These are phyloP conservation scores for Parachaetomium inaequale DNA, from an alignment of 495 filamentous ascomycete species.

Conservation along the genomic window DNA sequence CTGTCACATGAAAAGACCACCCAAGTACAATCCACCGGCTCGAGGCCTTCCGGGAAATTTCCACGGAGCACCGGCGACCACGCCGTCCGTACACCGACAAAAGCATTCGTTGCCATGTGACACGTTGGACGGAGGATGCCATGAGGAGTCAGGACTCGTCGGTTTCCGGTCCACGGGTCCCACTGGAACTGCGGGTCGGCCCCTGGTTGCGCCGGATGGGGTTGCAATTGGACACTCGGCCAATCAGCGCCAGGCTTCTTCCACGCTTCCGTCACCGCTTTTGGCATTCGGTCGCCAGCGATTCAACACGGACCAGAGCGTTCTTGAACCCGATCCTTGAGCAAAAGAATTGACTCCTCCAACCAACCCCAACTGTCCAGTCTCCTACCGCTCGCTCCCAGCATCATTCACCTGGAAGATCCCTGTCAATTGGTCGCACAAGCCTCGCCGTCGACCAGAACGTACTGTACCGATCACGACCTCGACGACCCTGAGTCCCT, in stretches of 20 bases:
- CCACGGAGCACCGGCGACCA: too few species aligned
- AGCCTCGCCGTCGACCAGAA: background rate
- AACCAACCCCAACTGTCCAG: background rate
- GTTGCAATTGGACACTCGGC: background rate
- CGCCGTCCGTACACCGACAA: too few species aligned
- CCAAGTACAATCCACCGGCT: too few species aligned
- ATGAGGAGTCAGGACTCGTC: too few species aligned
- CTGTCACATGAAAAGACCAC: too few species aligned
- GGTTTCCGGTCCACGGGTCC: too few species aligned
- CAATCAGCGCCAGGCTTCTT: background rate
- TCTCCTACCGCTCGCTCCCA: background rate
- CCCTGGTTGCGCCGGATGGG: background rate
- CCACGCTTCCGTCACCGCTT: constrained; percentile 1
- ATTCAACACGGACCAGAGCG: background rate
- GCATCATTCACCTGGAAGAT: background rate
- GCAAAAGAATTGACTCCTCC: background rate
- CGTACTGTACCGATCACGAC: background rate
- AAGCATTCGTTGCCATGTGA: too few species aligned
- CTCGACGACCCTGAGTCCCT: background rate
- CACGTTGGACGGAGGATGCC: too few species aligned
- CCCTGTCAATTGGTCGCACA: background rate
- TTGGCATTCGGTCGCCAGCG: background rate
- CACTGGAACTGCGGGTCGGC: background rate
- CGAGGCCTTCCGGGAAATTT: too few species aligned
- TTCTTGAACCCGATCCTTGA: background rate